phyloP scores from a whole-genome alignment of 257 asterid species.

The Capsicum pubescens region DNA sequence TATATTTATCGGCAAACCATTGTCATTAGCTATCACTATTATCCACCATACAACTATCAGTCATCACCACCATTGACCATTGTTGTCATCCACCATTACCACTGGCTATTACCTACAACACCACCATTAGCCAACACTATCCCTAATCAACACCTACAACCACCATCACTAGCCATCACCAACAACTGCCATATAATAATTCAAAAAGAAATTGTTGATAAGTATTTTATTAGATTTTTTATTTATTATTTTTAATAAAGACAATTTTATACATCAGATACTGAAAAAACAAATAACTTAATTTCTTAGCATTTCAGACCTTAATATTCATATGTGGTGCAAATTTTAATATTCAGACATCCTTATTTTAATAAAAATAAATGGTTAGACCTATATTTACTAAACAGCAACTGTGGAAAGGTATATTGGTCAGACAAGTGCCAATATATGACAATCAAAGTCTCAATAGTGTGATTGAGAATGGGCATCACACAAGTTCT shows the following conservation, averaged over 20 bases:
- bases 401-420: conserved; percentile 39
- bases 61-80: background rate
- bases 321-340: too few species aligned
- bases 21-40: background rate
- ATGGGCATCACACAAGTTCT: conserved; percentile 38
- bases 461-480: conserved; percentile 51
- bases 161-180: background rate
- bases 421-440: conserved; percentile 63
- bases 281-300: background rate
- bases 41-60: background rate
- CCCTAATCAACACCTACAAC: background rate
- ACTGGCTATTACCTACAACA: background rate
- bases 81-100: too few species aligned
- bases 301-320: background rate
- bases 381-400: too few species aligned
- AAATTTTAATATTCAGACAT: background rate
- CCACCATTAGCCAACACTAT: too few species aligned
- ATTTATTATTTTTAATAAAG: background rate
- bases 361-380: background rate
- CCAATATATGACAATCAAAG: conserved; percentile 44
- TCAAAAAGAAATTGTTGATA: too few species aligned
- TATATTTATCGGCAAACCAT: background rate
- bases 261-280: background rate
- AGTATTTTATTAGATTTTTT: too few species aligned
- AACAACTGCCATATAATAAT: too few species aligned